These are phyloP conservation scores for Farysia itapuensis DNA, from an alignment of 1,284 basidiomycete genomes.

Conservation along the genomic window DNA sequence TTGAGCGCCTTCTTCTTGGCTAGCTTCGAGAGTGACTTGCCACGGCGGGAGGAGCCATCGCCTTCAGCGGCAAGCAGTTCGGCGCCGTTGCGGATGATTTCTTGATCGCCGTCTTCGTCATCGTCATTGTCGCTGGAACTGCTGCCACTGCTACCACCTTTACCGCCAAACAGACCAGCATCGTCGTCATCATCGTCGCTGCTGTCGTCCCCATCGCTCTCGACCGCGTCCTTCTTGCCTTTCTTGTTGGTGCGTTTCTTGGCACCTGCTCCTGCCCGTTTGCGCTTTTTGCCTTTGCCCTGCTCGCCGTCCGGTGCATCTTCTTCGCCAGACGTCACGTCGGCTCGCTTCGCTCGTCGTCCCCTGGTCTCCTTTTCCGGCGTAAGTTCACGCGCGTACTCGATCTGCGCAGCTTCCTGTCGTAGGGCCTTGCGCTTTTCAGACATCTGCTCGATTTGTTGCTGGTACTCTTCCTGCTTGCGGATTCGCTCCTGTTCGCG, in stretches of 20 bases:
- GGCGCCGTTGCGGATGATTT: slow-evolving; percentile 34
- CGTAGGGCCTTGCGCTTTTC: slow-evolving; percentile 44
- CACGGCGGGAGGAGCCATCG: slow-evolving; percentile 1
- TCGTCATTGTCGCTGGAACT: slow-evolving; percentile 13
- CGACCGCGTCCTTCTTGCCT: slow-evolving; percentile 29
- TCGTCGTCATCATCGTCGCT: slow-evolving; percentile 20
- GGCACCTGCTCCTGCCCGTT: slow-evolving; percentile 11
- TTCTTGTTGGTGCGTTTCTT: slow-evolving; percentile 27
- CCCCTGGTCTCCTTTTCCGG: slow-evolving; percentile 27
- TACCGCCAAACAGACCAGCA: slow-evolving; percentile 13
- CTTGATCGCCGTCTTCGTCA: slow-evolving; percentile 38
- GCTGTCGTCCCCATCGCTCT: slow-evolving; percentile 12
- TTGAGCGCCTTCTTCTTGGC: slow-evolving; percentile 13
- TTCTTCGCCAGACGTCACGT: slow-evolving; percentile 35
- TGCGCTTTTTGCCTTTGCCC: slow-evolving; percentile 25
- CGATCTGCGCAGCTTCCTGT: slow-evolving; percentile 51
- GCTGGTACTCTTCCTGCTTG: slow-evolving; percentile 45
- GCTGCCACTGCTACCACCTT: slow-evolving; percentile 11
- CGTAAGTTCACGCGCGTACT: slow-evolving; percentile 42
- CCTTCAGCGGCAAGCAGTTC: slow-evolving; percentile 29
- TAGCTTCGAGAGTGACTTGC: slow-evolving; percentile 10
- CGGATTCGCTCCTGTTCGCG: slow-evolving; percentile 41
- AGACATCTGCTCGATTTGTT: slow-evolving; percentile 47
- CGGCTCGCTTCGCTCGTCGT: slow-evolving; percentile 19
- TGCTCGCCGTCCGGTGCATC: slow-evolving; percentile 26